A percentile compares a stretch with the other conserved stretches of the same genome.
Evolutionary conservation across 768 basidiomycete species (phyloP).

Genomic region (Amanita pseudoporphyria): DNA sequence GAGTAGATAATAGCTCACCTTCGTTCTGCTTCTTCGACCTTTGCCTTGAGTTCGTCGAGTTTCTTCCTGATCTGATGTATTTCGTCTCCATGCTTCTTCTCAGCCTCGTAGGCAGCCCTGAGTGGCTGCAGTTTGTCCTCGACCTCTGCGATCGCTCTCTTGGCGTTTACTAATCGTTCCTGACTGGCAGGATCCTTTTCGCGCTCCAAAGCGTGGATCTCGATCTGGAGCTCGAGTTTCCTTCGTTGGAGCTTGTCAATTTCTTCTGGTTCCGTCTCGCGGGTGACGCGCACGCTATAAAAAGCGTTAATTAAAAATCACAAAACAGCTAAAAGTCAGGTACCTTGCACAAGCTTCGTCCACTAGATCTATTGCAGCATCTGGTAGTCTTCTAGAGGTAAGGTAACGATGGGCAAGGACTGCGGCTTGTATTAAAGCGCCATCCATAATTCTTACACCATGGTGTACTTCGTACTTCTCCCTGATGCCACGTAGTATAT

Average conservation of each 20-base stretch:
- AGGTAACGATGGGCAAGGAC: constrained; percentile 91
- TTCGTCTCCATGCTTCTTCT: constrained; percentile 76
- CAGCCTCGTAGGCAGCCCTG: constrained; percentile 77
- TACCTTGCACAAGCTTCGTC: constrained; percentile 89
- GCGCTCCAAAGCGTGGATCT: constrained; percentile 88
- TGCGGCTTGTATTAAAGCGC: constrained; percentile 81
- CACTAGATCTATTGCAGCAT: constrained; percentile 84
- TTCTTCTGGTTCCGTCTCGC: constrained; percentile 90
- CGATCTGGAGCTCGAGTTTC: constrained; percentile 88
- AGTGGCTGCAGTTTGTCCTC: constrained; percentile 80
- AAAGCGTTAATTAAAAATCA: not conserved
- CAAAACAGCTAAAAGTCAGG: constrained; percentile 10
- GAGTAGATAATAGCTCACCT: constrained; percentile 33
- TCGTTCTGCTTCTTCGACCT: constrained; percentile 89
- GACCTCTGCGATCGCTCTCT: constrained; percentile 72
- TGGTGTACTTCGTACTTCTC: constrained; percentile 94
- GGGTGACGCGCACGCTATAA: constrained; percentile 75
- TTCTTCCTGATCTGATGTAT: constrained; percentile 64
- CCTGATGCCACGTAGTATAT: constrained; percentile 86
- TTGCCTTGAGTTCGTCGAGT: constrained; percentile 87
- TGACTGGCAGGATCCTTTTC: constrained; percentile 88
- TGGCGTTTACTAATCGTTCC: constrained; percentile 65
- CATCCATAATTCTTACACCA: constrained; percentile 83
- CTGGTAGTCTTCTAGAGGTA: constrained; percentile 69
- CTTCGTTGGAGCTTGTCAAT: constrained; percentile 86